Evolutionary conservation across 2,329 filamentous ascomycete genomes (phyloP), one percentile per base, ranked within the genome.

Genomic region (Claviceps sp.): DNA sequence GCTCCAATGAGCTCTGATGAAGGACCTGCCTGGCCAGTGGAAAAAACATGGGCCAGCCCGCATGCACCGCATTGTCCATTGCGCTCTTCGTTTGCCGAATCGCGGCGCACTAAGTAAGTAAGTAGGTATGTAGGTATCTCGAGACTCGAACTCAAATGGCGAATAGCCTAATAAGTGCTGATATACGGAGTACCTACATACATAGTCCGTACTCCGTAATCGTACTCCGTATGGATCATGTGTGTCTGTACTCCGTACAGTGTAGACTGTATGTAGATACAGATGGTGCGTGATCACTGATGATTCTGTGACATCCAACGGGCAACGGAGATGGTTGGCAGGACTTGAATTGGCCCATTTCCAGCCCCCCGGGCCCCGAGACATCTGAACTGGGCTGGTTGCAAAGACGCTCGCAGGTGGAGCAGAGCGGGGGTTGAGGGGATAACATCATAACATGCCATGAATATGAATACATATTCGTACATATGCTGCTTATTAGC

Each of bases 401-500:
- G 29, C 34, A n/a, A 16, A n/a, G 16, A 26, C 34, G 47, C 20
- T 50, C 17, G 11, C 45, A 29, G 38, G 34, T 45, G 49, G 47
- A 49, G 43, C 43, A 45, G 29, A 29, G 43, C 49, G 49, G 49
- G 49, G 49, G 14, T 26, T 8, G 42, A 29, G 34, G 49, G 39
- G 42, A 50, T 45, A 38, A 39, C 34, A 50, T 50, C 36, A 50
- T 45, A 38, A 39, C 34, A 50, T 50, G 6, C 14, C 34, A 29
- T 39, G 49, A 45, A 50, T 45, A 45, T 17, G 38, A n/a, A n/a
- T n/a, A n/a, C n/a, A n/a, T n/a, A 26, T 9, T 42, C 9, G 17
- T 22, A 17, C 13, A 3, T 42, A n/a, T 40, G 38, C 14, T 16
- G 14, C 38, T 39, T 4, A 3, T 26, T 26, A 26, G 38, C 38